Conservation (phyloP, 23 red algal species). For the Gracilaria caudata region DNA sequence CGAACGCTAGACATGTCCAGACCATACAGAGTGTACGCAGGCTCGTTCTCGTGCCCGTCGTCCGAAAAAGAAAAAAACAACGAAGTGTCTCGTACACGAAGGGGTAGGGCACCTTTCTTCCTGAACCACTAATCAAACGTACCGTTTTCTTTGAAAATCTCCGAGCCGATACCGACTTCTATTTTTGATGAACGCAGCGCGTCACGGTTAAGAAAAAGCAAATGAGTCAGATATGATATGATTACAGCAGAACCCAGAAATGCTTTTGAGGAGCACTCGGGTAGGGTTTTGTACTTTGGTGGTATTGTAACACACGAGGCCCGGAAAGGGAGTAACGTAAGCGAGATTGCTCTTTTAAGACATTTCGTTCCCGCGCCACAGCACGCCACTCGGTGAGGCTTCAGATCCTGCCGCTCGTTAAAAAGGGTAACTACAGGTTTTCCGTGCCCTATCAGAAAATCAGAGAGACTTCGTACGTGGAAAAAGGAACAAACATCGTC, state of each 20-base stretch:
- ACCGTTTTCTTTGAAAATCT: background rate
- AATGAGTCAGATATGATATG: no score
- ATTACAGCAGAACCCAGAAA: no score
- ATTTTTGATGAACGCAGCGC: background rate
- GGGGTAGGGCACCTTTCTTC: background rate
- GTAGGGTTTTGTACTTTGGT: background rate
- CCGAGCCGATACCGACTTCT: background rate
- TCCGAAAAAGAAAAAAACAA: background rate
- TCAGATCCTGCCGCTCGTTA: no score
- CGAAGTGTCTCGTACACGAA: background rate
- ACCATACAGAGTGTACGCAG: background rate
- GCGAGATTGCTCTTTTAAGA: background rate
- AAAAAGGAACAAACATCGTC: no score
- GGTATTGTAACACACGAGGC: no score
- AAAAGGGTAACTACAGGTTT: no score
- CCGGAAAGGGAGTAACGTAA: no score
- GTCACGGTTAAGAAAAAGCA: no score
- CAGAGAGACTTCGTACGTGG: no score
- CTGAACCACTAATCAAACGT: conserved; percentile 3
- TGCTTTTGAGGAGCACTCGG: no score
- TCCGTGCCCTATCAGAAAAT: no score
- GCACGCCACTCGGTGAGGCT: no score
- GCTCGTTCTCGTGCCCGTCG: background rate
- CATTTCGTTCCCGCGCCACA: background rate
- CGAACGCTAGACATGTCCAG: background rate